Base-by-base conservation (phyloP, 2,329 filamentous ascomycete species). In the Plenodomus lindquistii region DNA sequence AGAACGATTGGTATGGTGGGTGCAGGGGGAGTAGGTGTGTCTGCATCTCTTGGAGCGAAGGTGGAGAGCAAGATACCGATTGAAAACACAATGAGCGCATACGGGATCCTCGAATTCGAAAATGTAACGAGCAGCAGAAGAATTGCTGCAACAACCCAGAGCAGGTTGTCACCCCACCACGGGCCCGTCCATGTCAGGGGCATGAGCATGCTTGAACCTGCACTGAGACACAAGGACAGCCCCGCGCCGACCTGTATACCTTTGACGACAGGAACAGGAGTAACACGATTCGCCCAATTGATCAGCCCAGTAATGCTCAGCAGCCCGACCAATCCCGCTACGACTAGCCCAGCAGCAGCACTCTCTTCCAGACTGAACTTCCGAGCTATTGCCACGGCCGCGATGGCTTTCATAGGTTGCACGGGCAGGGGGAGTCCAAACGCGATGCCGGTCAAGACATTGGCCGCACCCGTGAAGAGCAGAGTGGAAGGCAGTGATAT, bases 191-290 rank as follows among this genome's bases (percentile, higher is more conserved):
- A 96, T 11, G 79, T 76, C 3, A 96, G 77, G 2, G 84, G 84
- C 16, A 80, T 77, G 11, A 94, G 78, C 48, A 95, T 80, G 0
- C 80, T 78, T 2, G 66, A 62, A 2, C 89, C 91, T 7, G 91
- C 89, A 11, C 89, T 88, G 48, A 96, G 81, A 44, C 91, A 82
- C 15, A 97, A 81, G 15, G 88, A 91, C 40, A 97, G 77, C 1
- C 93, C 93, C 4, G 93, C 93, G 31, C 93, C 93, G 40, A 97
- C 84, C 73, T 97, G 94, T 57, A 97, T 97, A 22, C 93, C 93
- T 69, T 96, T 96, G 44, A 97, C 86, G 0, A 97, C 88, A 0
- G 92, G 89, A 13, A 92, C 83, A 0, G 93, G 93, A 8, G 95
- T 87, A 13, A 85, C 78, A n/a, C 78, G 75, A 8, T 88, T 86